These are phyloP conservation scores for Flaveria floridana DNA, from an alignment of 140 eudicot genomes.

Conservation along the genomic window DNA sequence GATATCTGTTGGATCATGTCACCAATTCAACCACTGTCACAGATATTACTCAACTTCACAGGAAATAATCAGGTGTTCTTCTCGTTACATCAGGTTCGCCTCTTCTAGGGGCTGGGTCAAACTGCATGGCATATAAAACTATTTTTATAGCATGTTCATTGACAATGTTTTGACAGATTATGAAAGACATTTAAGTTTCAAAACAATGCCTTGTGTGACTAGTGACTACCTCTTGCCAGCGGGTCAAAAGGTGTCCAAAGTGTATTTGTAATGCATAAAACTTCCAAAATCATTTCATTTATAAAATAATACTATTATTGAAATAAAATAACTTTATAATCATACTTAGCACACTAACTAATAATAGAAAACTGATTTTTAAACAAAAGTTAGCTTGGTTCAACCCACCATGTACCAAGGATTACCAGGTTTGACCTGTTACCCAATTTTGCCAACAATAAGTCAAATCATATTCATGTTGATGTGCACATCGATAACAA, in stretches of 20 bases:
- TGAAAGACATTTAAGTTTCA: background rate
- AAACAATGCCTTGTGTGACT: background rate
- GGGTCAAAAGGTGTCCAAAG: background rate
- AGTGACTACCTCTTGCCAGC: background rate
- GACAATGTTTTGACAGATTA: background rate
- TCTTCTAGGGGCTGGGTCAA: constrained; percentile 98
- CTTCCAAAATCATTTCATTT: background rate
- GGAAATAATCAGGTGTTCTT: constrained; percentile 89
- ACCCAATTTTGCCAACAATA: background rate
- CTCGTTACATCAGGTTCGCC: constrained; percentile 96
- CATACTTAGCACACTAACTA: background rate
- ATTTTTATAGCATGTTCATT: background rate
- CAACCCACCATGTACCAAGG: background rate
- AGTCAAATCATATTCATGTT: background rate
- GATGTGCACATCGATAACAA: background rate
- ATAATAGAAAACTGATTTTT: background rate
- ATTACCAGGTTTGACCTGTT: background rate
- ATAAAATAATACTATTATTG: background rate
- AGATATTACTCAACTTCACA: constrained; percentile 35
- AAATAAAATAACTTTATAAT: background rate
- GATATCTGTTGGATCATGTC: constrained; percentile 23
- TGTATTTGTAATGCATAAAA: background rate
- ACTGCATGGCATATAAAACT: constrained; percentile 41
- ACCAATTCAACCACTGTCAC: background rate
- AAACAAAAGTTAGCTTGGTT: background rate